Conservation (phyloP, 2,329 filamentous ascomycete species). For the Magnaporthales sp. region DNA sequence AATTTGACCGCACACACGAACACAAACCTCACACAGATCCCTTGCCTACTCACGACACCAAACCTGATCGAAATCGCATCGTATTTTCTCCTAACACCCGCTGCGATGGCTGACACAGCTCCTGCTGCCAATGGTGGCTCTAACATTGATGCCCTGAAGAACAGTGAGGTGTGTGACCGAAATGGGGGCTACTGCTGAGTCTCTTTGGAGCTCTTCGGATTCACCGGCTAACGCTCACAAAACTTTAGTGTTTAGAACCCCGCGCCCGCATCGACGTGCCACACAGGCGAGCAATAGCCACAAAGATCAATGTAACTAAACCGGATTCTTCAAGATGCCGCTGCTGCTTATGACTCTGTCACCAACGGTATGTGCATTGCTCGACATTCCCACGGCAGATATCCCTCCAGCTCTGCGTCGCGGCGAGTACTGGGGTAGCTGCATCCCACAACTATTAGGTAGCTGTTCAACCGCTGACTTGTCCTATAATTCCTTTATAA, state of each 20-base stretch:
- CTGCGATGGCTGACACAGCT: constrained; percentile 33
- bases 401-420: background rate
- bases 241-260: constrained; percentile 21
- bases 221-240: constrained; percentile 19
- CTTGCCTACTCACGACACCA: background rate
- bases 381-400: background rate
- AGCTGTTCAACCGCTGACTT: constrained; percentile 4
- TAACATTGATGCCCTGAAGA: constrained; percentile 37
- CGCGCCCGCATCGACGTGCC: constrained; percentile 2
- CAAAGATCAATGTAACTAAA: constrained; percentile 12
- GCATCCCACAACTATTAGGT: background rate
- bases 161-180: constrained; percentile 41
- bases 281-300: background rate
- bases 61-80: constrained; percentile 1
- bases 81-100: constrained; percentile 9
- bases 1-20: background rate
- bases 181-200: background rate
- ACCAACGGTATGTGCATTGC: constrained; percentile 32
- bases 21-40: background rate
- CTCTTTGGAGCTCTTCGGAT: background rate
- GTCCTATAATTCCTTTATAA: constrained; percentile 5
- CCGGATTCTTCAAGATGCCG: constrained; percentile 32
- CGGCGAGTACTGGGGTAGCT: background rate
- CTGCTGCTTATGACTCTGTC: constrained; percentile 38
- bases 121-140: constrained; percentile 36